Evolutionary conservation across 768 basidiomycete genomes (phyloP).

Genomic region (Antrodiella citrinella): DNA sequence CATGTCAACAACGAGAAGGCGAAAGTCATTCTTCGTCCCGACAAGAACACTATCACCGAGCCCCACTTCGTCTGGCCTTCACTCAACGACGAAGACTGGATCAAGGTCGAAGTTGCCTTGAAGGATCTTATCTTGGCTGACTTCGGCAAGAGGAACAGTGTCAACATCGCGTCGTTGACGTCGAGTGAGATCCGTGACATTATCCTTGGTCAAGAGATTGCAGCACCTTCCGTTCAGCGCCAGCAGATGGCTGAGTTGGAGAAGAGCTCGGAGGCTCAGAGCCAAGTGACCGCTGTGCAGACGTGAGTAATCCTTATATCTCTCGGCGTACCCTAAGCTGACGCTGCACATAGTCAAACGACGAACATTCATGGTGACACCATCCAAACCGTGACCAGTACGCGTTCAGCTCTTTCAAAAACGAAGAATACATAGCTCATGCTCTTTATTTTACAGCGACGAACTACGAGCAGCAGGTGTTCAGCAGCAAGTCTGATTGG

Average conservation of each 20-base stretch:
- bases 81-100: constrained; percentile 91
- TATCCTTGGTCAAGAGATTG: constrained; percentile 98
- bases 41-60: constrained; percentile 94
- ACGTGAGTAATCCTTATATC: constrained; percentile 39
- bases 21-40: constrained; percentile 95
- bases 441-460: constrained; percentile 62
- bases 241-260: constrained; percentile 99
- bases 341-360: constrained; percentile 52
- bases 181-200: constrained; percentile 96
- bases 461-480: constrained; percentile 97
- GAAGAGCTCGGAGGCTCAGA: constrained; percentile 90
- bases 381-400: constrained; percentile 90
- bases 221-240: constrained; percentile 88
- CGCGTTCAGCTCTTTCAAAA: constrained; percentile 20
- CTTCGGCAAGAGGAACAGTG: constrained; percentile 97
- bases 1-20: constrained; percentile 99
- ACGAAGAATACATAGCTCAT: no score
- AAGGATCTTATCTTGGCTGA: constrained; percentile 96
- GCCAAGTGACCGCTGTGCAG: constrained; percentile 92
- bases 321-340: constrained; percentile 11
- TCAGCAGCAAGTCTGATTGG: constrained; percentile 99
- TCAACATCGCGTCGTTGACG: constrained; percentile 96
- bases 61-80: constrained; percentile 98
- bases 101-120: constrained; percentile 97
- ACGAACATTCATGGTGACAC: constrained; percentile 97